Percentiles rank a stretch among this genome's conserved stretches.
These are phyloP conservation scores for Leccinum pellstonianum DNA, from an alignment of 768 basidiomycete genomes.

Conservation along the genomic window DNA sequence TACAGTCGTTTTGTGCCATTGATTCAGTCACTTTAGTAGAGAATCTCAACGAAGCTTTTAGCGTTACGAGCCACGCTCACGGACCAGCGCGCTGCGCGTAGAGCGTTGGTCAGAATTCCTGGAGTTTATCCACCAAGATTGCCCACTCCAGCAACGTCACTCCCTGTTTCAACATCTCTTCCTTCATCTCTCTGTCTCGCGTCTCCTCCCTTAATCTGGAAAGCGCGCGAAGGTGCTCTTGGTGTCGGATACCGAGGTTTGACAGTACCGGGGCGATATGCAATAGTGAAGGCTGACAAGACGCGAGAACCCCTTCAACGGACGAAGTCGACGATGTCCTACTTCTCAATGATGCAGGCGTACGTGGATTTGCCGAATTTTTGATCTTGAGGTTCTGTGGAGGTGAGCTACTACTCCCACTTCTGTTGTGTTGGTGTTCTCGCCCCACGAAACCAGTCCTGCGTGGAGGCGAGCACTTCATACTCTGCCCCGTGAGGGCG, in stretches of 20 bases:
- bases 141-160: slow-evolving; percentile 79
- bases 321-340: slow-evolving; percentile 39
- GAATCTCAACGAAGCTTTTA: background rate
- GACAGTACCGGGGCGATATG: slow-evolving; percentile 60
- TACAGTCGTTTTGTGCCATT: background rate
- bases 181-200: slow-evolving; percentile 65
- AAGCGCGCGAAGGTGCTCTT: slow-evolving; percentile 64
- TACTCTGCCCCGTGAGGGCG: slow-evolving; percentile 30
- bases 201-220: slow-evolving; percentile 62
- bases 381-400: slow-evolving; percentile 13
- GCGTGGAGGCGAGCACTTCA: slow-evolving; percentile 25
- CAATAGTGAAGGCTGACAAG: slow-evolving; percentile 63
- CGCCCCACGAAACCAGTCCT: slow-evolving; percentile 12
- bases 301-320: slow-evolving; percentile 53
- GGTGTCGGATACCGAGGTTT: slow-evolving; percentile 55
- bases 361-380: slow-evolving; percentile 11
- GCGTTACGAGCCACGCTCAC: slow-evolving; percentile 1
- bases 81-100: background rate
- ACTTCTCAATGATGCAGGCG: slow-evolving; percentile 16
- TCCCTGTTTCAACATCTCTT: slow-evolving; percentile 65
- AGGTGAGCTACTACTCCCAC: slow-evolving; percentile 24
- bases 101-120: slow-evolving; percentile 27
- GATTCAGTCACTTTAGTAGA: background rate
- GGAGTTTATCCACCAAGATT: slow-evolving; percentile 66
- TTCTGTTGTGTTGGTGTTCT: slow-evolving; percentile 14